phyloP scores from a whole-genome alignment of 805 yeast species.

The Debaryomyces castellii region DNA sequence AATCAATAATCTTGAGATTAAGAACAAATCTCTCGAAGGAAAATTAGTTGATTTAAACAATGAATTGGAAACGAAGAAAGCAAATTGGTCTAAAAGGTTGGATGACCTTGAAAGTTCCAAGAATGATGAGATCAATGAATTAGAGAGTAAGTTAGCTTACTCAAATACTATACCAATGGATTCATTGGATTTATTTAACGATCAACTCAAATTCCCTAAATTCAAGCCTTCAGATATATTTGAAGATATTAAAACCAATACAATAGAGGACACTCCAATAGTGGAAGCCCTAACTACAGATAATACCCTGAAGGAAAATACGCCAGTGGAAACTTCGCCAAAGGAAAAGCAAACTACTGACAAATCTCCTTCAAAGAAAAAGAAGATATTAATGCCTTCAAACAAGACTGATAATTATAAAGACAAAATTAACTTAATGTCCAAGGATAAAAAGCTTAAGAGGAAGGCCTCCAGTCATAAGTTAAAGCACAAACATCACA shows the following conservation, averaged over 20 bases:
- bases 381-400: conserved; percentile 3
- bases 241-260: neutral
- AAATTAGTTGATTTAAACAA: neutral
- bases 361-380: conserved; percentile 2
- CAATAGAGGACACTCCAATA: neutral
- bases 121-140: conserved; percentile 2
- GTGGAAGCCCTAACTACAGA: neutral
- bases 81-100: neutral
- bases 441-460: conserved; percentile 5
- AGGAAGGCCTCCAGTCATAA: conserved; percentile 4
- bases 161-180: neutral
- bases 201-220: neutral
- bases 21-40: neutral
- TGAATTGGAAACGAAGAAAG: neutral
- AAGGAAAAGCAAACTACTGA: neutral
- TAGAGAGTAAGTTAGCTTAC: conserved; percentile 1
- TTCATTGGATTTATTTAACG: neutral
- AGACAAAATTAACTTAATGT: conserved; percentile 1
- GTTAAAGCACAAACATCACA: conserved; percentile 1
- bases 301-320: neutral
- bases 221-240: conserved; percentile 3
- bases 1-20: neutral
- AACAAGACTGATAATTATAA: conserved; percentile 1
- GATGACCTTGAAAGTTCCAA: conserved; percentile 1
- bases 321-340: neutral